Evolutionary conservation across 176 grass and related monocot species (phyloP).

Genomic region (Aegilops longissima): DNA sequence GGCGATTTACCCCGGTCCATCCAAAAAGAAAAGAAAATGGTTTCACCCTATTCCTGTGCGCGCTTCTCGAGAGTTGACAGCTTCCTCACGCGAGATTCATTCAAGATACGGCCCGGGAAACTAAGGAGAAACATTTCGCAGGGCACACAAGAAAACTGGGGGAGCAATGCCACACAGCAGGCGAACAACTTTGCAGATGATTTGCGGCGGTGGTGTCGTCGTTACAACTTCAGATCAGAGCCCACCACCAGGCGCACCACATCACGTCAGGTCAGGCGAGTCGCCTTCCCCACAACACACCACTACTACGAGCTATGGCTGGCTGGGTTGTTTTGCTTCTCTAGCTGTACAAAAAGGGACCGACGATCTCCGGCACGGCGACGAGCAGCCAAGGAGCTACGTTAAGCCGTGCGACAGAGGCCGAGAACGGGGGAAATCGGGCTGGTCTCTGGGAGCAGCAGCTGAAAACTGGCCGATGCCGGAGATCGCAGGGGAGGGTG

Average conservation of each 20-base stretch:
- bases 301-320: neutral
- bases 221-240: constrained; percentile 25
- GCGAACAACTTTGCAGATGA: constrained; percentile 13
- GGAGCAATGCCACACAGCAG: neutral
- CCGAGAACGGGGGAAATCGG: neutral
- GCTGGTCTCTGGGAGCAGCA: neutral
- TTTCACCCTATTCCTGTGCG: no score
- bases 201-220: neutral
- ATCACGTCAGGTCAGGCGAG: neutral
- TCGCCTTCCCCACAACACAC: neutral
- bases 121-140: neutral
- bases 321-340: neutral
- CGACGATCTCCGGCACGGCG: neutral
- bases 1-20: no score
- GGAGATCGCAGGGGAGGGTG: neutral
- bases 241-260: neutral
- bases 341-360: constrained; percentile 39
- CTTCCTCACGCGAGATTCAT: no score
- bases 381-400: neutral
- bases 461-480: neutral
- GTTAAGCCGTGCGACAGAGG: neutral
- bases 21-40: no score
- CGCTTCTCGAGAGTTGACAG: no score
- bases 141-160: no score
- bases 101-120: no score